Percentiles rank a stretch among this genome's conserved stretches.
These are phyloP conservation scores for Didymella glomerata DNA, from an alignment of 2,329 filamentous ascomycete genomes.

Conservation along the genomic window DNA sequence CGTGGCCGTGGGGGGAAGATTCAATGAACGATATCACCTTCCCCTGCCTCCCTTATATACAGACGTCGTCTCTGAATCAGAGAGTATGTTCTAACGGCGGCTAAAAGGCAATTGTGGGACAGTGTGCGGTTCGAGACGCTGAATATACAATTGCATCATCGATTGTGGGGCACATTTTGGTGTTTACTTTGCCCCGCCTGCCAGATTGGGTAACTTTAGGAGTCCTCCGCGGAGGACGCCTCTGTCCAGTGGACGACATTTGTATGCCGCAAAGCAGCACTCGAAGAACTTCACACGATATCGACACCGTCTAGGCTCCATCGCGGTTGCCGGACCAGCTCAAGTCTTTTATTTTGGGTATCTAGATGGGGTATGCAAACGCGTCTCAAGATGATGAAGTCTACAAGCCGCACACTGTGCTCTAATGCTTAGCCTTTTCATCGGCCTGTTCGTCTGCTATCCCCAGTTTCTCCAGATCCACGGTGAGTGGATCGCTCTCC, in stretches of 20 bases:
- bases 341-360: slow-evolving; percentile 1
- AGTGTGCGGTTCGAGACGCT: neutral
- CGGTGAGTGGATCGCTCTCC: slow-evolving; percentile 58
- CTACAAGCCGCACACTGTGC: too few relatives aligned
- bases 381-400: neutral
- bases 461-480: slow-evolving; percentile 54
- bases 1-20: neutral
- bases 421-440: neutral
- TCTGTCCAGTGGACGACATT: too few relatives aligned
- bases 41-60: neutral
- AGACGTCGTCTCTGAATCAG: slow-evolving; percentile 2
- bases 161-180: slow-evolving; percentile 21
- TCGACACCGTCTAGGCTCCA: neutral
- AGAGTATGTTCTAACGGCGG: slow-evolving; percentile 21
- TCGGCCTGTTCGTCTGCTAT: slow-evolving; percentile 39
- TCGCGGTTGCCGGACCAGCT: neutral
- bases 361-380: slow-evolving; percentile 8
- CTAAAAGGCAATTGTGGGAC: slow-evolving; percentile 29
- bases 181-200: slow-evolving; percentile 29
- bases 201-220: slow-evolving; percentile 24
- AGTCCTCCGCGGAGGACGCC: slow-evolving; percentile 19
- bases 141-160: slow-evolving; percentile 15
- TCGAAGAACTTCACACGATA: too few relatives aligned
- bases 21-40: neutral
- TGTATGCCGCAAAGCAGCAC: too few relatives aligned